Percentiles rank a stretch among this genome's conserved stretches.
phyloP scores from a whole-genome alignment of 2,329 filamentous ascomycete species.

The Aspergillus hortae region DNA sequence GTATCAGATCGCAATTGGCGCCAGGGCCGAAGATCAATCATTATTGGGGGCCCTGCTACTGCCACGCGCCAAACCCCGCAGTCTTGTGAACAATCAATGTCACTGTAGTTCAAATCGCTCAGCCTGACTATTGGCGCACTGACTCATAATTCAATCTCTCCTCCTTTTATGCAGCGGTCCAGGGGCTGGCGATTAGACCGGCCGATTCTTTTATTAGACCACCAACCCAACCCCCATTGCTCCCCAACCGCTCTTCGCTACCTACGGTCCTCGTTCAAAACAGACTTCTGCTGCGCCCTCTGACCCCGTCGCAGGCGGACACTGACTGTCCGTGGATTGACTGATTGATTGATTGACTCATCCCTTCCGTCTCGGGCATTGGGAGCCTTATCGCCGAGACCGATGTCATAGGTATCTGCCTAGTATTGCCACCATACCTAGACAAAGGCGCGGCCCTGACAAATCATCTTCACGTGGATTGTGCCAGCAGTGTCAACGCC shows the following conservation, averaged over 20 bases:
- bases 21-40: neutral
- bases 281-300: too few species aligned
- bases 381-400: conserved; percentile 20
- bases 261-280: neutral
- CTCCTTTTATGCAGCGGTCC: conserved; percentile 2
- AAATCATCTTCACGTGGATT: conserved; percentile 25
- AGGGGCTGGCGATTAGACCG: neutral
- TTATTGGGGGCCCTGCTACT: conserved; percentile 6
- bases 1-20: conserved; percentile 6
- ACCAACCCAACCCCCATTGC: neutral
- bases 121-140: conserved; percentile 18
- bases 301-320: too few species aligned
- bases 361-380: conserved; percentile 5
- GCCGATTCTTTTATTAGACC: neutral
- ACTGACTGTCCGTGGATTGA: too few species aligned
- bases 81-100: conserved; percentile 15
- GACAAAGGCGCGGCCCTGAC: conserved; percentile 22
- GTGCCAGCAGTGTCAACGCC: conserved; percentile 14
- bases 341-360: neutral
- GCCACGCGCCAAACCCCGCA: conserved; percentile 24
- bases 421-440: conserved; percentile 17
- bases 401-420: conserved; percentile 13
- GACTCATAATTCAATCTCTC: conserved; percentile 19
- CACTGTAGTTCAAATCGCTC: conserved; percentile 12
- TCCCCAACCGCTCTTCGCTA: too few species aligned